Evolutionary conservation across 306 rosid species (phyloP).

Genomic region (Ceratonia siliqua): DNA sequence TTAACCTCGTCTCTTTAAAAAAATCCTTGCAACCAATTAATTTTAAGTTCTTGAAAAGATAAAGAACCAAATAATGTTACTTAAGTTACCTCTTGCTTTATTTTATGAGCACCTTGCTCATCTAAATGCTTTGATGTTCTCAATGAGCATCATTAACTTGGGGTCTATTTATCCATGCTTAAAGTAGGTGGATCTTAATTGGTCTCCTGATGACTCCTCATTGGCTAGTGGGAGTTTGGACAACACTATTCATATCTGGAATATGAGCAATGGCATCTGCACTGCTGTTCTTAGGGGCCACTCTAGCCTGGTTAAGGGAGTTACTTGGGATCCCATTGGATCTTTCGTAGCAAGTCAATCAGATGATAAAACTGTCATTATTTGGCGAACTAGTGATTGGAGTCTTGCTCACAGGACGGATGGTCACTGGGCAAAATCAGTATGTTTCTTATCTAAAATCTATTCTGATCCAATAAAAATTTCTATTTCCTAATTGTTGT

Average conservation of each 20-base stretch:
- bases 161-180: conserved; percentile 67
- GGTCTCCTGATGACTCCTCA: conserved; percentile 96
- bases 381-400: conserved; percentile 99
- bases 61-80: conserved; percentile 9
- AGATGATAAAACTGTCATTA: conserved; percentile 95
- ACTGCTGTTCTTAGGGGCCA: conserved; percentile 99
- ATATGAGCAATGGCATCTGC: conserved; percentile 93
- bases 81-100: neutral
- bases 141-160: conserved; percentile 52
- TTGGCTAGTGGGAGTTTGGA: conserved; percentile 99
- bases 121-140: conserved; percentile 18
- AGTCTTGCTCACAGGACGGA: conserved; percentile 98
- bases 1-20: neutral
- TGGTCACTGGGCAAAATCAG: conserved; percentile 97
- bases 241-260: conserved; percentile 93
- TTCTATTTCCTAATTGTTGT: conserved; percentile 39
- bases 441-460: conserved; percentile 48
- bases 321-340: conserved; percentile 99
- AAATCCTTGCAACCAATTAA: conserved; percentile 8
- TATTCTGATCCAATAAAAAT: conserved; percentile 23
- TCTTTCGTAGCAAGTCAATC: conserved; percentile 98
- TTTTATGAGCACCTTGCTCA: neutral
- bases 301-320: conserved; percentile 97
- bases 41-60: neutral
- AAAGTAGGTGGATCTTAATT: conserved; percentile 99